Evolutionary conservation across 2,329 filamentous ascomycete species (phyloP), one percentile per base, ranked within the genome.

Genomic region (Diaporthe ampelina): DNA sequence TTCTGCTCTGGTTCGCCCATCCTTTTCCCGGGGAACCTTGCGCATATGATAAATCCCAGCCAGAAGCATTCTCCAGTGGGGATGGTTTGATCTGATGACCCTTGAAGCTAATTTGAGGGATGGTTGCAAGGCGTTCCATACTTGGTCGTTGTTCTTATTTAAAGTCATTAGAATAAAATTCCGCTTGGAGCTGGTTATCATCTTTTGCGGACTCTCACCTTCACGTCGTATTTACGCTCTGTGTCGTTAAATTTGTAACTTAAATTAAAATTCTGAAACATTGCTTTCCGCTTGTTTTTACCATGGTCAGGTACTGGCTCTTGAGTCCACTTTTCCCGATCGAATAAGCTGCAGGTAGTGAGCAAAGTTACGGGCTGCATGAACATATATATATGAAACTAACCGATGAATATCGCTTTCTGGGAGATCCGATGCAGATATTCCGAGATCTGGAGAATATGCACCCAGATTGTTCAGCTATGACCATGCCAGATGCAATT

Each of bases 41-140:
- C 58, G 58, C 58, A 61, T 61, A 4, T 61, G 58, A 29, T 61
- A 61, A 1, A 61, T 61, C 3, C 21, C 58, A 61, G 58, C 58
- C 37, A 61, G 10, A 17, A 61, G 58, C 58, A 61, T 61, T 35
- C 58, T 61, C 35, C 58, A 61, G 58, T 61, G 58, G 19, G 58
- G 58, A 17, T 61, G 58, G 15, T 61, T 61, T 29, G 58, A 61
- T 17, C 58, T 61, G 13, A 61, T 61, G 4, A 61, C 8, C 43
- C 58, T 61, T 26, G 58, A 61, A 43, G 58, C 37, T 10, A 61
- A 19, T 13, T 29, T 61, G 15, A 61, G 26, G 35, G 58, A 61
- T 1, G 58, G 37, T 29, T 26, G 35, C n/a, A 61, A 43, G 24
- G 37, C n/a, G 2, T 43, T 24, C 58, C 58, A 61, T 43, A 61